Conservation (phyloP, 352 stramenopile genomes). For the Globisporangium cystogenes region DNA sequence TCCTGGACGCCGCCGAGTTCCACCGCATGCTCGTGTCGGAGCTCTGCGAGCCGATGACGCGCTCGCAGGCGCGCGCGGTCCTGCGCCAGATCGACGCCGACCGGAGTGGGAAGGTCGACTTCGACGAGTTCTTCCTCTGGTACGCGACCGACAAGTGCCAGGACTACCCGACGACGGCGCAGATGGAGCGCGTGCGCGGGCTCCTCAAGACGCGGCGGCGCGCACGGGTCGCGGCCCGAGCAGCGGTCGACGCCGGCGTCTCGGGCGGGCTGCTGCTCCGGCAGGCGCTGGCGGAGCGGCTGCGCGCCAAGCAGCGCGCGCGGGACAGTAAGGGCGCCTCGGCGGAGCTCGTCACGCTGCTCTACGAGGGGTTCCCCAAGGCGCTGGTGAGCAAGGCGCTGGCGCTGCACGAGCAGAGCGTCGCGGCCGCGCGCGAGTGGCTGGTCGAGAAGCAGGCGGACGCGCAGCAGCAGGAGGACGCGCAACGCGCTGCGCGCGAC, state of each 20-base stretch:
- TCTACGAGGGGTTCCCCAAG: slow-evolving; percentile 33
- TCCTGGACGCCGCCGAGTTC: slow-evolving; percentile 31
- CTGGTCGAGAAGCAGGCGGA: background rate
- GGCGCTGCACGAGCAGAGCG: background rate
- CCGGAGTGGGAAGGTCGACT: slow-evolving; percentile 36
- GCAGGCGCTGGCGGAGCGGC: slow-evolving; percentile 9
- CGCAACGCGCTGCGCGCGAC: background rate
- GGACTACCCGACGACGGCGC: slow-evolving; percentile 23
- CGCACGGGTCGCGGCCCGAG: slow-evolving; percentile 13
- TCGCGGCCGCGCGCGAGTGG: background rate
- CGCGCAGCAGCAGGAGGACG: background rate
- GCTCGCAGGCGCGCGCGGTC: background rate
- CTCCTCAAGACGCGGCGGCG: slow-evolving; percentile 29
- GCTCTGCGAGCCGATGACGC: background rate
- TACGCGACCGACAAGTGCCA: slow-evolving; percentile 45
- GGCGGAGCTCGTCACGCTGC: slow-evolving; percentile 25
- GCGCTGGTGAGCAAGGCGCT: slow-evolving; percentile 32
- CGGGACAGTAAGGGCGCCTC: slow-evolving; percentile 26
- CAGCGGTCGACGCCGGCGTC: background rate
- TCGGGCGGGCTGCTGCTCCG: background rate
- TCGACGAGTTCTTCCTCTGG: slow-evolving; percentile 47
- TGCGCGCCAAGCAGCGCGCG: slow-evolving; percentile 21
- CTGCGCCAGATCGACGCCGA: slow-evolving; percentile 32
- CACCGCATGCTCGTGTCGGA: slow-evolving; percentile 18
- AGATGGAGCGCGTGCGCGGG: slow-evolving; percentile 27